Evolutionary conservation across 768 basidiomycete genomes (phyloP).

Genomic region (Cyclocybe cylindracea): DNA sequence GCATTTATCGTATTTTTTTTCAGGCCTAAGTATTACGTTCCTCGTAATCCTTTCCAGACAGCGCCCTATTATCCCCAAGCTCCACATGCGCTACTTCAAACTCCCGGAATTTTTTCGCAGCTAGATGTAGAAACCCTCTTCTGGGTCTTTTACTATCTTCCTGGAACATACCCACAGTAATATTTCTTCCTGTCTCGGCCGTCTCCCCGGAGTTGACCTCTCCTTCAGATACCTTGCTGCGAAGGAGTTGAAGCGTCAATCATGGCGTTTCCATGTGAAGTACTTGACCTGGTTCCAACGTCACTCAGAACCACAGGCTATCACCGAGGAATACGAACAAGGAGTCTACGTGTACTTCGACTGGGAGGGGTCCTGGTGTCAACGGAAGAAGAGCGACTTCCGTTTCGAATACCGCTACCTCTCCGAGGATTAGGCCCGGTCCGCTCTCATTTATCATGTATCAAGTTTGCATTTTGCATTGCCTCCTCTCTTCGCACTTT

Average conservation of each 20-base stretch:
- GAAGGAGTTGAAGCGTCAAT: constrained; percentile 94
- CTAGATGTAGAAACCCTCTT: constrained; percentile 97
- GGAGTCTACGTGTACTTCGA: constrained; percentile 99
- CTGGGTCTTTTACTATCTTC: constrained; percentile 98
- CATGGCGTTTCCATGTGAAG: constrained; percentile 99
- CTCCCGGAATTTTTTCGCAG: constrained; percentile 83
- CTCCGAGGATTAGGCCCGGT: constrained; percentile 70
- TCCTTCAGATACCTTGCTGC: constrained; percentile 83
- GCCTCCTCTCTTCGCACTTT: constrained; percentile 13
- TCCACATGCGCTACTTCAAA: constrained; percentile 77
- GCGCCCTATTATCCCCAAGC: constrained; percentile 93
- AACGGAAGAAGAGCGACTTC: constrained; percentile 97
- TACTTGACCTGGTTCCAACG: constrained; percentile 99
- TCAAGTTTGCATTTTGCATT: not conserved
- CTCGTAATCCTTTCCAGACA: constrained; percentile 89
- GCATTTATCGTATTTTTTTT: constrained; percentile 8
- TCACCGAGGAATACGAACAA: constrained; percentile 99
- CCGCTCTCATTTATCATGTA: not conserved
- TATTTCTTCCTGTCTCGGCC: constrained; percentile 24
- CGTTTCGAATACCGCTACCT: constrained; percentile 95
- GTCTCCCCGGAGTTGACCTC: not conserved
- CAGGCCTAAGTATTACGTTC: constrained; percentile 97
- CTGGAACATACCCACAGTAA: constrained; percentile 97
- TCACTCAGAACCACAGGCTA: constrained; percentile 95
- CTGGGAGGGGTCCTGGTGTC: constrained; percentile 99